Evolutionary conservation across 768 basidiomycete genomes (phyloP).

Genomic region (Boletus fagicola): DNA sequence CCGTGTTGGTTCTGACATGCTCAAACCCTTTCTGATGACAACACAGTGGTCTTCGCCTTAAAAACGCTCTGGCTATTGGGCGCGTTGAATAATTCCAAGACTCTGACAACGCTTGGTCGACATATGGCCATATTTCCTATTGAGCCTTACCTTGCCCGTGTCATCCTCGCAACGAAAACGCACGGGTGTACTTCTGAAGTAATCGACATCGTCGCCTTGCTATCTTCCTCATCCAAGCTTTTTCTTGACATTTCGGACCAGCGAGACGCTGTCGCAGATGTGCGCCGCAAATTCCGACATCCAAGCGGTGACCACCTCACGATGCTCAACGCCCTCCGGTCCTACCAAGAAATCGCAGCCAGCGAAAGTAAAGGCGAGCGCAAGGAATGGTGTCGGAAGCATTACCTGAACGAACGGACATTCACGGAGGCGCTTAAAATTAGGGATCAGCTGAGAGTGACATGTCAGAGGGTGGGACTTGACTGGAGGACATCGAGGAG

Average conservation of each 20-base stretch:
- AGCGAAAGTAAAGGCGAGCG: slow-evolving; percentile 47
- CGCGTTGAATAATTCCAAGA: slow-evolving; percentile 66
- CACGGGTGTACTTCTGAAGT: slow-evolving; percentile 75
- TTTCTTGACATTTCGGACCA: slow-evolving; percentile 76
- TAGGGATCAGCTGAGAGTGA: slow-evolving; percentile 68
- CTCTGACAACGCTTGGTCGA: slow-evolving; percentile 70
- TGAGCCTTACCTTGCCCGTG: slow-evolving; percentile 80
- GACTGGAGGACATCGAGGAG: slow-evolving; percentile 59
- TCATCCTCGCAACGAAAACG: slow-evolving; percentile 73
- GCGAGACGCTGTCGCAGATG: slow-evolving; percentile 68
- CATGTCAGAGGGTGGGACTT: slow-evolving; percentile 59
- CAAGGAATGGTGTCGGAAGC: slow-evolving; percentile 79
- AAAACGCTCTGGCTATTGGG: slow-evolving; percentile 76
- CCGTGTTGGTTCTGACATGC: slow-evolving; percentile 29
- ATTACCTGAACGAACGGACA: slow-evolving; percentile 81
- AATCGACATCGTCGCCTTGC: slow-evolving; percentile 79
- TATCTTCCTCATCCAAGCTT: slow-evolving; percentile 77
- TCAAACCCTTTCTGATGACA: not conserved
- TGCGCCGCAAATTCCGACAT: slow-evolving; percentile 77
- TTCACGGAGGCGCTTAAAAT: slow-evolving; percentile 78
- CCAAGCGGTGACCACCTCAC: slow-evolving; percentile 89
- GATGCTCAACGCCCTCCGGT: slow-evolving; percentile 77
- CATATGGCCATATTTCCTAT: slow-evolving; percentile 90
- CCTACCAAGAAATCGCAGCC: slow-evolving; percentile 69
- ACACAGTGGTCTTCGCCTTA: slow-evolving; percentile 57